Base-by-base conservation (phyloP, 306 rosid species). In the Rosa multiflora region DNA sequence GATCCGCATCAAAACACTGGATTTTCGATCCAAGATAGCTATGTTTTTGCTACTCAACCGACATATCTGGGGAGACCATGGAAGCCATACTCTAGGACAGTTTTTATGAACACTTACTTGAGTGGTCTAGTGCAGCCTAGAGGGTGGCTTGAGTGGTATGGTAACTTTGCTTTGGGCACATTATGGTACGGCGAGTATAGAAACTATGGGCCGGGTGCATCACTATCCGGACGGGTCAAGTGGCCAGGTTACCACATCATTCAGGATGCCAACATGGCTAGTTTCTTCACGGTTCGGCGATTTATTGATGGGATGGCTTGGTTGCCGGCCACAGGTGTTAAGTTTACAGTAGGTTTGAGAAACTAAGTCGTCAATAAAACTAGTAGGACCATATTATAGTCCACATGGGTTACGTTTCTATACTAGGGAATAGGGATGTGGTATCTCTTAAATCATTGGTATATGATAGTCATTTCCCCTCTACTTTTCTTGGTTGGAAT, bases 101-200 rank as follows among this genome's bases (percentile, higher is more conserved):
- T 93, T 32, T 93, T 68, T 46, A 67, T 93, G 10, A 91, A 93
- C 87, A 91, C 98, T 0, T 93, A 88, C 18, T 83, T 93, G 97
- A 86, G 93, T 64, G 87, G 83, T 13, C 78, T 89, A 6, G 98
- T 93, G 17, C 98, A 93, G 79, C 93, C 93, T 10, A 77, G 86
- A 67, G 98, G 98, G 49, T 93, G 98, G 94, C 94, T 93, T 2
- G 94, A 89, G 85, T 91, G 98, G 98, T 69, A 78, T 18, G 98
- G 97, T 3, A 70, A 91, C 80, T 93, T 93, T 70, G 98, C 94
- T 5, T 75, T 93, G 76, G 12, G 82, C 80, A 91, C 98, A 0
- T 70, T 93, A 78, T 93, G 98, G 97, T 91, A 91, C n/a, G 98
- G 97, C 8, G 98, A 93, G 86, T 93, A 91, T 5, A 86, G 81